Conservation (phyloP, 2,329 filamentous ascomycete genomes). For the Colletotrichum sp. region DNA sequence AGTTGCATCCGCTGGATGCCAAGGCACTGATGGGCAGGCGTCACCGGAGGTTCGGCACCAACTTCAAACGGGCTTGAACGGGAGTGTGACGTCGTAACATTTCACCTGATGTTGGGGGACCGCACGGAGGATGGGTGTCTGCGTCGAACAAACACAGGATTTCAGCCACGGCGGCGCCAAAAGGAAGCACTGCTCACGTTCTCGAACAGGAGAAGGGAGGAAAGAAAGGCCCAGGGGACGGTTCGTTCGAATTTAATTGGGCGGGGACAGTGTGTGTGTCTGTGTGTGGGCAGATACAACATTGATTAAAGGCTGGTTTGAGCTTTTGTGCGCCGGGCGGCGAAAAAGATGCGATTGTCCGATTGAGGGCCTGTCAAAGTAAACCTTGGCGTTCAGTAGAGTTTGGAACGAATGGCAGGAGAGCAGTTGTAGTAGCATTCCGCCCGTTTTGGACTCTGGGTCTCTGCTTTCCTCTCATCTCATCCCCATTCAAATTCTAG, state of each 20-base stretch:
- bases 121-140: not conserved
- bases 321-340: not conserved
- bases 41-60: not conserved
- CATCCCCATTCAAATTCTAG: not conserved
- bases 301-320: conserved; percentile 6
- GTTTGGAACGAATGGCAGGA: not conserved
- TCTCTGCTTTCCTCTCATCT: not conserved
- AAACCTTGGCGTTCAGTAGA: not conserved
- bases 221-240: not conserved
- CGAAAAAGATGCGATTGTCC: not conserved
- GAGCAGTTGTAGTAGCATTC: not conserved
- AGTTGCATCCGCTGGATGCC: not conserved
- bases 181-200: not conserved
- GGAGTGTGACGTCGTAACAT: not conserved
- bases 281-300: not conserved
- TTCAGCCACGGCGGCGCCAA: not conserved
- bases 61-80: not conserved
- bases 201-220: not conserved
- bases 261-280: not conserved
- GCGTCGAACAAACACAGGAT: not conserved
- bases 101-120: not conserved
- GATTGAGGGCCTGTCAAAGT: not conserved
- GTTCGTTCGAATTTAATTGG: conserved; percentile 6
- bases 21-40: not conserved
- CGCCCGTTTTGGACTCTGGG: not conserved